Conservation (phyloP, 768 basidiomycete genomes). For the Lentinus tigrinus region DNA sequence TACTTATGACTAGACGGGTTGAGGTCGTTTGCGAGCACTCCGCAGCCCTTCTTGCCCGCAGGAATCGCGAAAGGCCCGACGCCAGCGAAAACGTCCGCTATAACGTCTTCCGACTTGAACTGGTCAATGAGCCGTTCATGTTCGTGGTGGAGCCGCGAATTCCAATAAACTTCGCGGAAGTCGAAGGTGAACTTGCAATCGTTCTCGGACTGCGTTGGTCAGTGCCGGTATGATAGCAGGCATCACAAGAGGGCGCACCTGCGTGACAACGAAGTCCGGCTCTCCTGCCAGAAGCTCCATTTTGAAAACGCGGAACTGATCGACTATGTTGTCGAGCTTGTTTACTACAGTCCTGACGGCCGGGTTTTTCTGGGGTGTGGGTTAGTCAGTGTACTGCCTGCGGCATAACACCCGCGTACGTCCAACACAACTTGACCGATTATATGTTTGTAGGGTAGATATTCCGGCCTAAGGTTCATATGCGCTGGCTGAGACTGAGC, state of each 20-base stretch:
- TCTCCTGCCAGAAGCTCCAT: slow-evolving; percentile 98
- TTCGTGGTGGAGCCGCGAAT: slow-evolving; percentile 90
- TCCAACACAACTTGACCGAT: slow-evolving; percentile 94
- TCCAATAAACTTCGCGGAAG: slow-evolving; percentile 97
- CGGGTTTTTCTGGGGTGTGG: slow-evolving; percentile 74
- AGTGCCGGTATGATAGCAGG: neutral
- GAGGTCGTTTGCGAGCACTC: slow-evolving; percentile 89
- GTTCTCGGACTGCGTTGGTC: slow-evolving; percentile 63
- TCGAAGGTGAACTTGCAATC: slow-evolving; percentile 90
- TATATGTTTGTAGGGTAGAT: slow-evolving; percentile 84
- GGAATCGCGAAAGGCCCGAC: slow-evolving; percentile 97
- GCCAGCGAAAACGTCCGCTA: slow-evolving; percentile 95
- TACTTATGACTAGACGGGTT: slow-evolving; percentile 88
- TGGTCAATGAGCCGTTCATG: slow-evolving; percentile 79
- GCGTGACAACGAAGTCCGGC: slow-evolving; percentile 79
- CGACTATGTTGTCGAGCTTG: slow-evolving; percentile 85
- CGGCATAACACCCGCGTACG: slow-evolving; percentile 44
- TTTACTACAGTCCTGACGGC: slow-evolving; percentile 88
- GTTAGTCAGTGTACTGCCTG: neutral
- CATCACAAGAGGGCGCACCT: slow-evolving; percentile 51
- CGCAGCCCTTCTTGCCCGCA: slow-evolving; percentile 87
- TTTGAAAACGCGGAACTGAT: slow-evolving; percentile 86
- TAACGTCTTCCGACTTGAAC: slow-evolving; percentile 73
- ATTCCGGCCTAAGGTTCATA: slow-evolving; percentile 86
- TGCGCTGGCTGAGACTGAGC: slow-evolving; percentile 58